Evolutionary conservation across 2,329 filamentous ascomycete genomes (phyloP).

Genomic region (Ophiocordyceps sinensis): DNA sequence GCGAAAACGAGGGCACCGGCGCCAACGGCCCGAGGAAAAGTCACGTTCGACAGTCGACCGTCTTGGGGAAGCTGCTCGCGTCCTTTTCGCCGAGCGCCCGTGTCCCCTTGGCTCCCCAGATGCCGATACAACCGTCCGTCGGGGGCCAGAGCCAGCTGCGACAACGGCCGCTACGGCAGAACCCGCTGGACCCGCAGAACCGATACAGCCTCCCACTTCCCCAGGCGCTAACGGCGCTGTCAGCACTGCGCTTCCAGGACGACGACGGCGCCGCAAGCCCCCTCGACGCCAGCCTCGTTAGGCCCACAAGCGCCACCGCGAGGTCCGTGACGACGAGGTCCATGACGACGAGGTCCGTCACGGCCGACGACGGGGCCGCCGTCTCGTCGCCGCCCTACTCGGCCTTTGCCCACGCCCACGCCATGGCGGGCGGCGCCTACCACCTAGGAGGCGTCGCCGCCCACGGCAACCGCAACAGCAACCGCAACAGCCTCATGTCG

Average conservation of each 20-base stretch:
- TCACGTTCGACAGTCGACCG: constrained; percentile 1
- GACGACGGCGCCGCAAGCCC: too few relatives aligned
- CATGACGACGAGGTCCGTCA: not conserved
- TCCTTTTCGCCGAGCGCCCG: constrained; percentile 2
- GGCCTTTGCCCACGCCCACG: constrained; percentile 1
- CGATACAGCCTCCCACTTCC: not conserved
- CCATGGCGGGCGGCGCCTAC: constrained; percentile 13
- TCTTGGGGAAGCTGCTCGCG: constrained; percentile 5
- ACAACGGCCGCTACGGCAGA: constrained; percentile 3
- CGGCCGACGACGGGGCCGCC: not conserved
- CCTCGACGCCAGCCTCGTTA: not conserved
- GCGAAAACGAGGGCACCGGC: too few relatives aligned
- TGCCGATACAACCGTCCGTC: too few relatives aligned
- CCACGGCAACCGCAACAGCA: constrained; percentile 11
- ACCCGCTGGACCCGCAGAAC: not conserved
- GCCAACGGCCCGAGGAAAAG: constrained; percentile 1
- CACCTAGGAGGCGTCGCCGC: constrained; percentile 6
- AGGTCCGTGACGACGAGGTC: not conserved
- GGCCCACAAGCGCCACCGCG: not conserved
- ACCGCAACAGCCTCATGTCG: constrained; percentile 36
- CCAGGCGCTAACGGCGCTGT: not conserved
- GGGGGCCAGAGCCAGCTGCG: not conserved
- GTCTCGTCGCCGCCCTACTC: constrained; percentile 1
- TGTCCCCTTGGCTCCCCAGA: too few relatives aligned
- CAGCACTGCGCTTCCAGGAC: not conserved